These are phyloP conservation scores for Debaryomyces nepalensis DNA, from an alignment of 1,139 yeast species.

Conservation along the genomic window DNA sequence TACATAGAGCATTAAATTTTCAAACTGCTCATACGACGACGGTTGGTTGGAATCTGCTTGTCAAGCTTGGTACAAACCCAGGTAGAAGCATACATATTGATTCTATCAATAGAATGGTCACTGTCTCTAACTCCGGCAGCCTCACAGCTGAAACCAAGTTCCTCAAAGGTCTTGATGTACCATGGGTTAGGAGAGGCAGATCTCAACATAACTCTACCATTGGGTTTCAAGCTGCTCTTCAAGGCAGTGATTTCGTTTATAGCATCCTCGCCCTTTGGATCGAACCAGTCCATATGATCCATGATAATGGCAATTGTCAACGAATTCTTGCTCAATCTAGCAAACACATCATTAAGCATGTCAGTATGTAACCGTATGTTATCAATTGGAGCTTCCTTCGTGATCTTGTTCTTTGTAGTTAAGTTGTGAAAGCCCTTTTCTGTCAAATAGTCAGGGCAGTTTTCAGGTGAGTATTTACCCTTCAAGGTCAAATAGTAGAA, in stretches of 20 bases:
- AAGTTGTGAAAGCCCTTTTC: slow-evolving; percentile 58
- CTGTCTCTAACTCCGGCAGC: slow-evolving; percentile 70
- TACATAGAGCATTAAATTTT: slow-evolving; percentile 27
- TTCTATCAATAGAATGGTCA: slow-evolving; percentile 73
- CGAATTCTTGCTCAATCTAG: slow-evolving; percentile 62
- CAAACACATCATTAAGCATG: slow-evolving; percentile 73
- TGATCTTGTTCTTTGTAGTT: slow-evolving; percentile 34
- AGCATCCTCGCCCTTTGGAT: slow-evolving; percentile 67
- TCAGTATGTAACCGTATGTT: slow-evolving; percentile 81
- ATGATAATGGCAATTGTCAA: slow-evolving; percentile 79
- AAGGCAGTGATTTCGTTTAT: slow-evolving; percentile 68
- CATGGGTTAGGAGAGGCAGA: slow-evolving; percentile 71
- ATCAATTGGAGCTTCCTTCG: slow-evolving; percentile 52
- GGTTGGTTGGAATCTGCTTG: slow-evolving; percentile 16
- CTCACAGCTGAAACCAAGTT: slow-evolving; percentile 65
- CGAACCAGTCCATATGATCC: slow-evolving; percentile 96
- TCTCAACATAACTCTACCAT: slow-evolving; percentile 78
- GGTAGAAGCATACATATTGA: slow-evolving; percentile 86
- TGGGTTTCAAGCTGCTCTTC: slow-evolving; percentile 61
- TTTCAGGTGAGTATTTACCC: slow-evolving; percentile 62
- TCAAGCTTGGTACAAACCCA: slow-evolving; percentile 73
- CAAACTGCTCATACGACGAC: slow-evolving; percentile 46
- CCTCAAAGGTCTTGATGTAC: slow-evolving; percentile 73
- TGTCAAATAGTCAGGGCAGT: slow-evolving; percentile 80
- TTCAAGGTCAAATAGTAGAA: slow-evolving; percentile 72